phyloP scores from a whole-genome alignment of 106 monocot genomes.

The Phalaenopsis equestris region DNA sequence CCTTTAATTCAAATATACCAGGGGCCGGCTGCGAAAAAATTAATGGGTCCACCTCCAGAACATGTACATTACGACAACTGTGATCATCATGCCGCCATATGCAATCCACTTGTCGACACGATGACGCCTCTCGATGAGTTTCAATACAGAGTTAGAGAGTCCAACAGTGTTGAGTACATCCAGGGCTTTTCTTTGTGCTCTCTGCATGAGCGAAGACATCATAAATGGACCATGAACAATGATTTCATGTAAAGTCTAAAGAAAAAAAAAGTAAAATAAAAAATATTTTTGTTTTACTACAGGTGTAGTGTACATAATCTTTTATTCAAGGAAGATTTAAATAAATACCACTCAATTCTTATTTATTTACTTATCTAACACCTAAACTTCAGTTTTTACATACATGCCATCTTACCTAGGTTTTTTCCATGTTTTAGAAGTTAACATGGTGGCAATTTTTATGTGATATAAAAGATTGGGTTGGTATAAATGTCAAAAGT shows the following conservation, averaged over 20 bases:
- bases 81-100: conserved; percentile 64
- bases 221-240: no score
- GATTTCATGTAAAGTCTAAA: neutral
- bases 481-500: no score
- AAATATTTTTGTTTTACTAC: neutral
- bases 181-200: conserved; percentile 76
- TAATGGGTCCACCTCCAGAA: conserved; percentile 85
- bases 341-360: no score
- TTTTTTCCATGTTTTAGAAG: no score
- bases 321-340: neutral
- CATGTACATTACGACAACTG: conserved; percentile 37
- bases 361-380: no score
- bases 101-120: conserved; percentile 88
- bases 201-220: conserved; percentile 23
- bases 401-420: no score
- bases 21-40: conserved; percentile 6
- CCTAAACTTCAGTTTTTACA: no score
- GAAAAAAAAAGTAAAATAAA: neutral
- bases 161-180: conserved; percentile 84
- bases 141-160: conserved; percentile 70
- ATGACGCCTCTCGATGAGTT: conserved; percentile 85
- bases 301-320: neutral
- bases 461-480: no score
- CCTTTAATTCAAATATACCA: neutral
- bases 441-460: no score